Conservation (phyloP, 495 filamentous ascomycete species). For the Aspergillus heteromorphus region DNA sequence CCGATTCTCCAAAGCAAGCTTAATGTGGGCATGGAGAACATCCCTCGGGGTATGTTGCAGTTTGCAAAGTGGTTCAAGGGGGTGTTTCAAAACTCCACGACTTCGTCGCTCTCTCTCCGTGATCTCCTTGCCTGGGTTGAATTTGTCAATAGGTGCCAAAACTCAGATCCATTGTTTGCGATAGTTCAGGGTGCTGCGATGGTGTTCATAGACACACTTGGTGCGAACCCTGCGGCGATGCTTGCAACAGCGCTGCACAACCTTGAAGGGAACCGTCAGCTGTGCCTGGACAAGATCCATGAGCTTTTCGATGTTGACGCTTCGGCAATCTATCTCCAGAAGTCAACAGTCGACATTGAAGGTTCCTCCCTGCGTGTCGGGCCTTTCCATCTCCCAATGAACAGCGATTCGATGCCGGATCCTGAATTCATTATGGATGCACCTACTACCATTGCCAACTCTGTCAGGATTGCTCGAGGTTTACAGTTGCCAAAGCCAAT, state of each 20-base stretch:
- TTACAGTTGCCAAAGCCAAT: slow-evolving; percentile 86
- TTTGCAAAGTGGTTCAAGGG: slow-evolving; percentile 91
- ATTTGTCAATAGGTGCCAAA: slow-evolving; percentile 68
- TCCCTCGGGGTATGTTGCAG: slow-evolving; percentile 58
- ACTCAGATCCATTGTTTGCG: slow-evolving; percentile 47
- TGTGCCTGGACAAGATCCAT: slow-evolving; percentile 68
- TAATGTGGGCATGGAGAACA: slow-evolving; percentile 40
- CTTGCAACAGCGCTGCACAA: slow-evolving; percentile 58
- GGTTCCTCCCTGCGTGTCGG: slow-evolving; percentile 56
- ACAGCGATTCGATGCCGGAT: slow-evolving; percentile 42
- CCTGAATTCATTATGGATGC: slow-evolving; percentile 73
- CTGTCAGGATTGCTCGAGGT: slow-evolving; percentile 85
- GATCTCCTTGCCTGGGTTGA: slow-evolving; percentile 91
- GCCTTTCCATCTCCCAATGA: slow-evolving; percentile 60
- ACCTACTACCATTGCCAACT: slow-evolving; percentile 83
- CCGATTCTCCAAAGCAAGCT: slow-evolving; percentile 82
- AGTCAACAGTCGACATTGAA: slow-evolving; percentile 44
- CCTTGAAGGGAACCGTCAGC: slow-evolving; percentile 55
- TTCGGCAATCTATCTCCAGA: slow-evolving; percentile 53
- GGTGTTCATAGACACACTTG: slow-evolving; percentile 92
- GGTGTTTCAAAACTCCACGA: slow-evolving; percentile 65
- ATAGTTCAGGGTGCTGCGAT: slow-evolving; percentile 87
- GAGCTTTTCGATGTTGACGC: slow-evolving; percentile 61
- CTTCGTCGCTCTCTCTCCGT: slow-evolving; percentile 75
- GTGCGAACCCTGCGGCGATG: slow-evolving; percentile 86